phyloP scores from a whole-genome alignment of 192 early-diverging fungal species.

The Irineochytrium annulatum region DNA sequence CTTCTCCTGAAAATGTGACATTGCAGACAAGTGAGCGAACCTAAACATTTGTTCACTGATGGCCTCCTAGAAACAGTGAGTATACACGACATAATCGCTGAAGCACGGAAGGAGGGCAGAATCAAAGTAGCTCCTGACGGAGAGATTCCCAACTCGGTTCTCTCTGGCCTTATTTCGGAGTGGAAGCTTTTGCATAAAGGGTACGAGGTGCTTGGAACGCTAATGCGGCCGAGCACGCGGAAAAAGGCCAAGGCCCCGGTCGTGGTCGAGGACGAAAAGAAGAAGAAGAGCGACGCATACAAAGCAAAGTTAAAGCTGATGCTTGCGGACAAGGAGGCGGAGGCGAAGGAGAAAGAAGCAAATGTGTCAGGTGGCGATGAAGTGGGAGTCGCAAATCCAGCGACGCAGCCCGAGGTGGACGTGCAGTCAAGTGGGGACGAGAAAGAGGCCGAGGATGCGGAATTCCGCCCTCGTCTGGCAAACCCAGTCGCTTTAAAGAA shows the following conservation, averaged over 20 bases:
- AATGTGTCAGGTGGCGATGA: conserved; percentile 26
- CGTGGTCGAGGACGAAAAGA: conserved; percentile 11
- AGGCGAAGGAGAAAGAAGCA: conserved; percentile 22
- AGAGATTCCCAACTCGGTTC: conserved; percentile 40
- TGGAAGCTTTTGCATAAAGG: conserved; percentile 31
- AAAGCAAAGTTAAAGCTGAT: conserved; percentile 43
- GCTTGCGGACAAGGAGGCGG: conserved; percentile 26
- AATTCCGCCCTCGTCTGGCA: not conserved
- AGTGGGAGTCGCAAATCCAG: conserved; percentile 18
- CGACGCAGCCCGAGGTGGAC: not conserved
- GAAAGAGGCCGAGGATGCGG: conserved; percentile 17
- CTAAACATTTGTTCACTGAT: too few relatives aligned
- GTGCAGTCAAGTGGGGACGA: conserved; percentile 18
- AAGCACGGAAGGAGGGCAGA: conserved; percentile 1
- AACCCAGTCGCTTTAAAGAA: conserved; percentile 6
- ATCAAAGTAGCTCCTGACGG: conserved; percentile 46
- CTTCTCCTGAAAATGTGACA: too few relatives aligned
- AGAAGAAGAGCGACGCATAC: conserved; percentile 39
- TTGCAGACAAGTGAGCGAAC: too few relatives aligned
- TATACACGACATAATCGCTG: not conserved
- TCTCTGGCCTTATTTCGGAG: conserved; percentile 19
- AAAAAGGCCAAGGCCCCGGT: conserved; percentile 8
- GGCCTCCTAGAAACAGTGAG: too few relatives aligned
- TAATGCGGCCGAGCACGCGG: not conserved
- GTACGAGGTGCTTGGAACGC: conserved; percentile 9